phyloP scores from a whole-genome alignment of 139 green algal species.

The Tetradesmus lagerheimii region DNA sequence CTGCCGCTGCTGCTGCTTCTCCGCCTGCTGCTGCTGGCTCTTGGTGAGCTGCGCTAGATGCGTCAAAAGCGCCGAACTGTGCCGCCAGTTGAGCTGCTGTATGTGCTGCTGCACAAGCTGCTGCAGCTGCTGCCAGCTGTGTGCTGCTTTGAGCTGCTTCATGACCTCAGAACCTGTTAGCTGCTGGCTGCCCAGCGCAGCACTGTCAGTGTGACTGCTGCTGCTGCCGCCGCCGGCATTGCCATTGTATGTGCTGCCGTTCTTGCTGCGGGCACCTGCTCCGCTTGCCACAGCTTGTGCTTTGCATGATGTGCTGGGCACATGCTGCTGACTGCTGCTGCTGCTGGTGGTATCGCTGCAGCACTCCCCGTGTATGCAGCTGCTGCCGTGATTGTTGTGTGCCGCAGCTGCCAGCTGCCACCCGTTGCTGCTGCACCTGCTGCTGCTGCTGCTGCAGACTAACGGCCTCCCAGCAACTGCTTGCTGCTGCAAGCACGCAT shows the following conservation, averaged over 20 bases:
- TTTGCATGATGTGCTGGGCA: background rate
- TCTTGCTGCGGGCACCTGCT: background rate
- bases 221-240: background rate
- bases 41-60: slow-evolving; percentile 36
- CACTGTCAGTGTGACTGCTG: background rate
- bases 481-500: background rate
- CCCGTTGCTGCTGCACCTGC: slow-evolving; percentile 23
- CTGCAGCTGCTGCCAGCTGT: slow-evolving; percentile 35
- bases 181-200: background rate
- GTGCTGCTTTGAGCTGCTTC: slow-evolving; percentile 32
- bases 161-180: slow-evolving; percentile 8
- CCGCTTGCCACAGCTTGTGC: background rate
- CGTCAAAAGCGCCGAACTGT: slow-evolving; percentile 26
- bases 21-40: background rate
- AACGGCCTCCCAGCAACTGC: background rate
- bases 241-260: background rate
- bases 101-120: slow-evolving; percentile 29
- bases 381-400: background rate
- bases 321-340: slow-evolving; percentile 3
- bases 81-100: slow-evolving; percentile 21
- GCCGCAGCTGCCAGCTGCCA: background rate
- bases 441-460: background rate
- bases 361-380: background rate
- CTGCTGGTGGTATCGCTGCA: slow-evolving; percentile 14
- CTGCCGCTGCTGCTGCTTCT: background rate